These are phyloP conservation scores for Saussurea involucrata DNA, from an alignment of 129 eudicot genomes.

Conservation along the genomic window DNA sequence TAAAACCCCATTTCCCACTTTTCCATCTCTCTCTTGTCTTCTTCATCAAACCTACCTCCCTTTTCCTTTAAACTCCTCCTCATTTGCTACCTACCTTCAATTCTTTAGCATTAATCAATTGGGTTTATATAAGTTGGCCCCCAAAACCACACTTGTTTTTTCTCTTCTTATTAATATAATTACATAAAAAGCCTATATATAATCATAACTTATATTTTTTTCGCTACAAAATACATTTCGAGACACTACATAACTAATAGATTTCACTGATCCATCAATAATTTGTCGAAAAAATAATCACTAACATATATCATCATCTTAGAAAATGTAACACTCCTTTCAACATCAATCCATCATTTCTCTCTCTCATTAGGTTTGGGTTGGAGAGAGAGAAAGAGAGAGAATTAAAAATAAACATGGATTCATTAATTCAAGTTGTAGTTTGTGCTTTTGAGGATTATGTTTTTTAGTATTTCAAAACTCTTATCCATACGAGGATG, in stretches of 20 bases:
- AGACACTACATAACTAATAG: too few species aligned
- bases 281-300: too few species aligned
- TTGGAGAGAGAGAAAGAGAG: conserved; percentile 15
- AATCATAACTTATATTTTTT: too few species aligned
- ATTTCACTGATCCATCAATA: too few species aligned
- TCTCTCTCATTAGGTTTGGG: not conserved
- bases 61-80: conserved; percentile 37
- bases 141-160: conserved; percentile 7
- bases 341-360: too few species aligned
- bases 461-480: conserved; percentile 39
- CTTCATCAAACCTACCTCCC: conserved; percentile 32
- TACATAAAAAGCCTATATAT: too few species aligned
- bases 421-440: conserved; percentile 20
- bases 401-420: not conserved
- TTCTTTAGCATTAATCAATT: conserved; percentile 27
- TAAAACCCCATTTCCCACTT: conserved; percentile 34
- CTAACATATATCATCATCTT: too few species aligned
- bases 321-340: too few species aligned
- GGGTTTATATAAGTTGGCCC: conserved; percentile 16
- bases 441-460: conserved; percentile 28
- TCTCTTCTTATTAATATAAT: too few species aligned
- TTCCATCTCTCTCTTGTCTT: conserved; percentile 34
- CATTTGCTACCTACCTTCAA: conserved; percentile 21
- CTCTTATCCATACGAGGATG: conserved; percentile 27
- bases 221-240: too few species aligned